Percentiles rank a stretch among this genome's conserved stretches.
These are phyloP conservation scores for Termitomyces sp. DNA, from an alignment of 768 basidiomycete species.

Conservation along the genomic window DNA sequence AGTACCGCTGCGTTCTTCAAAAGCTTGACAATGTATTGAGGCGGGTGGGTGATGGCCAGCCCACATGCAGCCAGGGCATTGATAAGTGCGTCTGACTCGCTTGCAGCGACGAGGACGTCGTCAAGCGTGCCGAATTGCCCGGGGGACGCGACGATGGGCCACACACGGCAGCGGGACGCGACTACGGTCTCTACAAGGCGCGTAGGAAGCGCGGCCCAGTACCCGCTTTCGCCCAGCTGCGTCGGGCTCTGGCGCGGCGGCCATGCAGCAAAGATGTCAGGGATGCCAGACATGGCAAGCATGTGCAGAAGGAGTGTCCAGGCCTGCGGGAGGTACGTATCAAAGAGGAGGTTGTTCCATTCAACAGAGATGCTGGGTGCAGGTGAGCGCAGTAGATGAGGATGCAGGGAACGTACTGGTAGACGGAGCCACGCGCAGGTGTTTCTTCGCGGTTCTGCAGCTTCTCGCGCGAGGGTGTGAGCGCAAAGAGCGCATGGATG, in stretches of 20 bases:
- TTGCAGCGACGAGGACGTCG: conserved; percentile 21
- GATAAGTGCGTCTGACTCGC: conserved; percentile 16
- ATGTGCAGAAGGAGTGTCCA: conserved; percentile 32
- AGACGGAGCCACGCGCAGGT: conserved; percentile 28
- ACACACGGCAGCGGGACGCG: conserved; percentile 20
- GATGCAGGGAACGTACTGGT: conserved; percentile 26
- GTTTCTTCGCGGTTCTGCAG: conserved; percentile 35
- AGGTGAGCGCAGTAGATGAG: neutral
- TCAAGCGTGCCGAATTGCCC: conserved; percentile 8
- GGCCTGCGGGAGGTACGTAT: conserved; percentile 36
- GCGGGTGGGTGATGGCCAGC: conserved; percentile 29
- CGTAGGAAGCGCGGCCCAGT: conserved; percentile 29
- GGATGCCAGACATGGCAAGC: conserved; percentile 18
- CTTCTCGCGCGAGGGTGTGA: conserved; percentile 39
- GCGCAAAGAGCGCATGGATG: conserved; percentile 40
- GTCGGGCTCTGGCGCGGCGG: conserved; percentile 25
- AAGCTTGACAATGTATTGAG: conserved; percentile 25
- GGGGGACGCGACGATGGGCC: conserved; percentile 24
- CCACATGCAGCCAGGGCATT: conserved; percentile 25
- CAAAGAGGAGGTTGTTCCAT: conserved; percentile 44
- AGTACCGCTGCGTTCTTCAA: conserved; percentile 14
- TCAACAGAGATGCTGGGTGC: conserved; percentile 31
- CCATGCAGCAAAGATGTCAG: conserved; percentile 33
- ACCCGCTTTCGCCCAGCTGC: conserved; percentile 32
- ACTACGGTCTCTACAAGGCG: conserved; percentile 23